A percentile compares a stretch with the other conserved stretches of the same genome.
phyloP scores from a whole-genome alignment of 805 yeast genomes.

The Dipodascus geniculatus region DNA sequence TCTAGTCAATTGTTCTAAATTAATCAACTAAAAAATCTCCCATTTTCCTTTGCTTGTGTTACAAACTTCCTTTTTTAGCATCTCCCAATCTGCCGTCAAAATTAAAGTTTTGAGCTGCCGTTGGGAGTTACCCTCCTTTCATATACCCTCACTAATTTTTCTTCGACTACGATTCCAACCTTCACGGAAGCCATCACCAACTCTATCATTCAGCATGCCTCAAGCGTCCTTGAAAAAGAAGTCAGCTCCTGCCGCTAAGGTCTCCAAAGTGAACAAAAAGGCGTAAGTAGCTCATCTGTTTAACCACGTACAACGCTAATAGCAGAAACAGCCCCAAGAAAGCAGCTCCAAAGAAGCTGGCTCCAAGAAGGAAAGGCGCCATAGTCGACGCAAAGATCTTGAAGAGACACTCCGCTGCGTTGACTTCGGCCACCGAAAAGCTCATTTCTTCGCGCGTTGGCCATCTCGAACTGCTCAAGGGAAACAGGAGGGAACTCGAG shows the following conservation, averaged over 20 bases:
- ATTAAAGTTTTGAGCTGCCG: not conserved
- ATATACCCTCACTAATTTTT: not conserved
- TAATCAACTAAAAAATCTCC: not conserved
- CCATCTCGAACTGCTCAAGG: slow-evolving; percentile 82
- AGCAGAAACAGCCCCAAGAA: slow-evolving; percentile 28
- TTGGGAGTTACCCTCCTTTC: slow-evolving; percentile 1
- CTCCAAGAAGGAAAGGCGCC: slow-evolving; percentile 49
- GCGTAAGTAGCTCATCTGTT: not conserved
- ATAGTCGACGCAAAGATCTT: slow-evolving; percentile 43
- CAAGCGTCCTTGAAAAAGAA: slow-evolving; percentile 27
- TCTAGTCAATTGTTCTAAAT: no score
- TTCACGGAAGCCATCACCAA: not conserved
- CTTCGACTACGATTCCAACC: not conserved
- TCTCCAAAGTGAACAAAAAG: slow-evolving; percentile 9
- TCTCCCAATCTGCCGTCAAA: not conserved
- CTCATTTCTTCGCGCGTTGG: slow-evolving; percentile 85
- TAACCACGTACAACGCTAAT: not conserved
- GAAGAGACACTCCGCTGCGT: slow-evolving; percentile 45
- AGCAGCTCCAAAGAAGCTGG: slow-evolving; percentile 64
- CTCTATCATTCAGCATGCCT: slow-evolving; percentile 19
- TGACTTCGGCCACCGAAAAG: slow-evolving; percentile 61
- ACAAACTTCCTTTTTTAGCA: not conserved
- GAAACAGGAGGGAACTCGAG: slow-evolving; percentile 76
- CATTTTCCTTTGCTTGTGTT: not conserved
- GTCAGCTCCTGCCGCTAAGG: slow-evolving; percentile 8